Evolutionary conservation across 176 grass and related monocot species (phyloP), one percentile per base, ranked within the genome.

Genomic region (Musa itinerans): DNA sequence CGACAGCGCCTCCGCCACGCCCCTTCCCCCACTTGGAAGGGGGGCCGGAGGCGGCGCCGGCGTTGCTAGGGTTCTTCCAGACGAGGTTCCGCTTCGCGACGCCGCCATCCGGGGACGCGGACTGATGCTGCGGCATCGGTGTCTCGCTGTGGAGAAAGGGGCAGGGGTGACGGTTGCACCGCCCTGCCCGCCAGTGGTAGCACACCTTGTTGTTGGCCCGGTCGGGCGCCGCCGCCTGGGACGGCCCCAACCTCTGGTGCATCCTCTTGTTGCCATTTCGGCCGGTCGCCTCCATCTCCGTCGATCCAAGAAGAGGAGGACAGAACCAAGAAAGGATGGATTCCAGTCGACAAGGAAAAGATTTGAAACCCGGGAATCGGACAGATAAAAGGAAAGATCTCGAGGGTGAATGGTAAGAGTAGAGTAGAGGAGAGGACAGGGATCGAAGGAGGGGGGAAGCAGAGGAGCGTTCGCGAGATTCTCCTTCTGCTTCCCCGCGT

Each of bases 91-190:
- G 72, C 11, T 57, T 74, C 22, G 52, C 72, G 9, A 23, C 52
- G 20, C 65, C 65, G 1, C 53, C 72, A 16, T 54, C 51, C 43
- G 21, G 52, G 53, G 20, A 86, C 12, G 85, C 80, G 13, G 85
- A 27, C 15, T 22, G 54, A n/a, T 53, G 75, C 20, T 71, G 65
- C 11, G 62, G 10, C 16, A 55, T 51, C 6, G 79, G 81, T 15
- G 84, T 83, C 80, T 99, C 91, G 83, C 96, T 95, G 26, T 99
- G 96, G 54, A 99, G 91, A 81, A 75, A 99, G 49, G 88, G 80
- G 84, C 96, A 99, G 12, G 88, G 91, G 85, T 92, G 90, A 65
- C 91, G 91, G 27, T 84, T 99, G 85, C 96, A 99, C 48, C 86
- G 88, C 61, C 96, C 96, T 1, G 87, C 89, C 68, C 81, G 86